Evolutionary conservation across 139 green algal species (phyloP).

Genomic region (Chlamydomonas sp.): DNA sequence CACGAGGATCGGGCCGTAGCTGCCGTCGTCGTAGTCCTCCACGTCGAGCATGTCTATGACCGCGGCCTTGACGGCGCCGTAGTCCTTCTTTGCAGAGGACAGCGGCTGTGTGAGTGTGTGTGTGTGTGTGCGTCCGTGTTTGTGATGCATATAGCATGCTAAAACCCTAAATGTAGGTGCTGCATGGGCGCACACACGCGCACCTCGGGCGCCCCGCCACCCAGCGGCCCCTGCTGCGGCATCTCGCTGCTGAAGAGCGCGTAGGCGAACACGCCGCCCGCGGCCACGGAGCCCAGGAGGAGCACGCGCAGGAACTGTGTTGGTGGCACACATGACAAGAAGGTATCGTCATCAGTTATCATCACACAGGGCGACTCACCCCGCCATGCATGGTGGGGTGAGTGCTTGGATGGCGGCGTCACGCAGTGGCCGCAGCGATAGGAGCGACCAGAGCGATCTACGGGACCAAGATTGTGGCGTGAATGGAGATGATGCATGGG

Average conservation of each 20-base stretch:
- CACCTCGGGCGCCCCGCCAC: not conserved
- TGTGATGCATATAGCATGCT: not conserved
- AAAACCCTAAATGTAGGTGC: not conserved
- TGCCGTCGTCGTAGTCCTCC: conserved; percentile 75
- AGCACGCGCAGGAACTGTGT: conserved; percentile 18
- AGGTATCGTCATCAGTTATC: no score
- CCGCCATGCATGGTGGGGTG: no score
- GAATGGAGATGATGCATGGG: no score
- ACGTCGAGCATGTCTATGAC: conserved; percentile 62
- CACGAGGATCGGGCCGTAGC: conserved; percentile 65
- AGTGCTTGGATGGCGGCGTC: no score
- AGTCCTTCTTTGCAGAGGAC: conserved; percentile 44
- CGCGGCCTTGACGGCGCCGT: conserved; percentile 53
- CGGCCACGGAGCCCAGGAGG: conserved; percentile 20
- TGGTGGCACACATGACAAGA: no score
- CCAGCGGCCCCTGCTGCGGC: conserved; percentile 9
- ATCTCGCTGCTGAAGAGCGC: conserved; percentile 23
- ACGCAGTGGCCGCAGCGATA: no score
- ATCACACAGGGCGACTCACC: no score
- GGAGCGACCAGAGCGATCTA: no score
- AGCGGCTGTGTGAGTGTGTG: not conserved
- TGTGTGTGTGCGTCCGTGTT: no score
- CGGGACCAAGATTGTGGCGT: no score
- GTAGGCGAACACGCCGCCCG: conserved; percentile 21
- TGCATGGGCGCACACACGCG: not conserved